These are phyloP conservation scores for Apiospora sp. DNA, from an alignment of 2,329 filamentous ascomycete species.

Conservation along the genomic window DNA sequence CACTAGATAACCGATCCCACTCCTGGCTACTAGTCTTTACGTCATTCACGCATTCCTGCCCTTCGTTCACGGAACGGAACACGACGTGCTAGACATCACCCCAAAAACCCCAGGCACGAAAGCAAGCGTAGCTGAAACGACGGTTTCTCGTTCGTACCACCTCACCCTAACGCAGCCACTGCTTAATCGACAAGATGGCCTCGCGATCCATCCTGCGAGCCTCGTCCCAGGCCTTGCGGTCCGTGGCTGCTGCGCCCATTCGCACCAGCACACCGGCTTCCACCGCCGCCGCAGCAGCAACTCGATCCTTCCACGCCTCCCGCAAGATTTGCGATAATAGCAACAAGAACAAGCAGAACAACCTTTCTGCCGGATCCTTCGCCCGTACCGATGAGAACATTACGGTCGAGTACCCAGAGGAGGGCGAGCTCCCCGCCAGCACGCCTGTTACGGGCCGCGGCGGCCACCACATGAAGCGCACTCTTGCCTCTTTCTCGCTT, in stretches of 20 bases:
- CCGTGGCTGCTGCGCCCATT: neutral
- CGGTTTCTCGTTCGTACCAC: neutral
- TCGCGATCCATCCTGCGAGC: slow-evolving; percentile 34
- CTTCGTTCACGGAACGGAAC: neutral
- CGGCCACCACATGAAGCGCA: slow-evolving; percentile 84
- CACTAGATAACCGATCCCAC: neutral
- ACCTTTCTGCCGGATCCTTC: slow-evolving; percentile 63
- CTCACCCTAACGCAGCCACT: slow-evolving; percentile 19
- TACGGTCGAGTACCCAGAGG: slow-evolving; percentile 79
- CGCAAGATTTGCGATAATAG: neutral
- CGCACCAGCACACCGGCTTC: neutral
- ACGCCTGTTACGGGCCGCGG: slow-evolving; percentile 77
- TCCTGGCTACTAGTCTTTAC: neutral
- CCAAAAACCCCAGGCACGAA: neutral
- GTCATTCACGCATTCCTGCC: neutral
- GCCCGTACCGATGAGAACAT: slow-evolving; percentile 84
- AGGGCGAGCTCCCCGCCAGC: slow-evolving; percentile 75
- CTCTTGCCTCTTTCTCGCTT: slow-evolving; percentile 84
- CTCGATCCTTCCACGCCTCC: slow-evolving; percentile 7
- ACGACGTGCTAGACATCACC: neutral
- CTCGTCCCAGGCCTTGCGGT: slow-evolving; percentile 31
- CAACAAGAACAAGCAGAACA: neutral
- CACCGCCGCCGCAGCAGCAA: neutral
- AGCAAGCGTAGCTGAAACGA: neutral
- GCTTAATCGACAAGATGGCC: slow-evolving; percentile 31